Conservation (phyloP, 1,139 yeast species). For the Blastobotrys ciferrii region DNA sequence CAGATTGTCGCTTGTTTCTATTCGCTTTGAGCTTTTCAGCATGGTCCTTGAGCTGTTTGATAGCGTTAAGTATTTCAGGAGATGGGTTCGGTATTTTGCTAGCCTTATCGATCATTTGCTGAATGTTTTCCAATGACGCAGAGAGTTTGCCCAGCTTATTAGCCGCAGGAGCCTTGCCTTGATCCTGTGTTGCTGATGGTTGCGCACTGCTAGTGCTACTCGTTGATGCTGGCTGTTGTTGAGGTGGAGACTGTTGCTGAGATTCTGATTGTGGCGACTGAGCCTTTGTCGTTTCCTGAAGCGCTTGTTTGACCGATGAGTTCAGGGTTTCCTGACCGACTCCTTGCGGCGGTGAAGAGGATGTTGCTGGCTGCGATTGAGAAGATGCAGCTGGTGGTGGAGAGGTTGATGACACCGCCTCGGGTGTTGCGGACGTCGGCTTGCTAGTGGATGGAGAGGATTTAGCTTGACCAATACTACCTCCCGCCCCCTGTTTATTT, state of each 20-base stretch:
- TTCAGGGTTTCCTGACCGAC: conserved; percentile 5
- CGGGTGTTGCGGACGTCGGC: not conserved
- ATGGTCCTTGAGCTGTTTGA: conserved; percentile 38
- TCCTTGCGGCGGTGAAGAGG: conserved; percentile 6
- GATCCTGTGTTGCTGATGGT: conserved; percentile 6
- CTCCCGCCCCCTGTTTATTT: conserved; percentile 14
- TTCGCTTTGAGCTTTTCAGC: conserved; percentile 29
- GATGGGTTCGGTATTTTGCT: conserved; percentile 39
- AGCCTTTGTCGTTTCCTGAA: not conserved
- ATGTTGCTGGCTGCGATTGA: conserved; percentile 2
- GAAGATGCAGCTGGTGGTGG: not conserved
- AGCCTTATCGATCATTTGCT: conserved; percentile 38
- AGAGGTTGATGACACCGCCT: not conserved
- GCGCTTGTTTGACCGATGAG: conserved; percentile 6
- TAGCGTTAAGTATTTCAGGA: conserved; percentile 36
- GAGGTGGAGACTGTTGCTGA: conserved; percentile 1
- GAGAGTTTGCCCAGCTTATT: conserved; percentile 3
- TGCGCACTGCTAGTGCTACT: conserved; percentile 7
- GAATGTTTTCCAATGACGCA: conserved; percentile 33
- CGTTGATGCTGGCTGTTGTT: conserved; percentile 9
- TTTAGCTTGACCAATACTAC: not conserved
- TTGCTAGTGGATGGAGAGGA: conserved; percentile 9
- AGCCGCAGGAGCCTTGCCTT: not conserved
- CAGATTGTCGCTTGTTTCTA: conserved; percentile 19
- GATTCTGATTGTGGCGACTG: conserved; percentile 5